A percentile compares a stretch with the other conserved stretches of the same genome.
These are phyloP conservation scores for Penicillium digitatum DNA, from an alignment of 2,329 filamentous ascomycete genomes.

Conservation along the genomic window DNA sequence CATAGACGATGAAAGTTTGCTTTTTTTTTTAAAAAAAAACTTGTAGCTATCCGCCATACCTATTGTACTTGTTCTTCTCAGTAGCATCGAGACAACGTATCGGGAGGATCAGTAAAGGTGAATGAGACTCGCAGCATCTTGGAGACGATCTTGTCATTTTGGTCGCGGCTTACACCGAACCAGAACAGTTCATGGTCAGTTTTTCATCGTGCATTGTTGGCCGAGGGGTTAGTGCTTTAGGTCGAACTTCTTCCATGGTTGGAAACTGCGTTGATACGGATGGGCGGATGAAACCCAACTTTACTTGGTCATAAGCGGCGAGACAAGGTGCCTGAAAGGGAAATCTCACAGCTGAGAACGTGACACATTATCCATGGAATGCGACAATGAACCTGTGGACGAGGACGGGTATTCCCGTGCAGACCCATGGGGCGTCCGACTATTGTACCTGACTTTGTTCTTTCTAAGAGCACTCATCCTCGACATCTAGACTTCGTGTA, in stretches of 20 bases:
- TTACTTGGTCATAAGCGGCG: not conserved
- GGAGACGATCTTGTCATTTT: not conserved
- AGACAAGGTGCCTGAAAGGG: not conserved
- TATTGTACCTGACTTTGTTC: not conserved
- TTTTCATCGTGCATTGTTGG: not conserved
- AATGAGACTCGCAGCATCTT: not conserved
- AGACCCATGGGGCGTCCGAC: constrained; percentile 11
- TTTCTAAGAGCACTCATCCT: not conserved
- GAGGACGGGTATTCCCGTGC: constrained; percentile 13
- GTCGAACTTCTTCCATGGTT: too few species aligned
- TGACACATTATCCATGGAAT: not conserved
- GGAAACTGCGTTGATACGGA: not conserved
- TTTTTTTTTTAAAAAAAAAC: not conserved
- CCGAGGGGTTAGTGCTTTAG: not conserved
- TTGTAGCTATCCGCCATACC: not conserved
- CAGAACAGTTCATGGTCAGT: not conserved
- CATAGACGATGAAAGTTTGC: not conserved
- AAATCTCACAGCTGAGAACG: not conserved
- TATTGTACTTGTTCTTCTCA: not conserved
- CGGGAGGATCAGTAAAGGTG: not conserved
- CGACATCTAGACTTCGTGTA: not conserved
- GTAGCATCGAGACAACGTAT: not conserved
- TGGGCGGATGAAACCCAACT: not conserved
- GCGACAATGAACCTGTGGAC: constrained; percentile 6
- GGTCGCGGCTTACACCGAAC: not conserved